Evolutionary conservation across 108 stramenopile genomes (phyloP), one percentile per base, ranked within the genome.

Genomic region (Cylindrotheca fusiformis): DNA sequence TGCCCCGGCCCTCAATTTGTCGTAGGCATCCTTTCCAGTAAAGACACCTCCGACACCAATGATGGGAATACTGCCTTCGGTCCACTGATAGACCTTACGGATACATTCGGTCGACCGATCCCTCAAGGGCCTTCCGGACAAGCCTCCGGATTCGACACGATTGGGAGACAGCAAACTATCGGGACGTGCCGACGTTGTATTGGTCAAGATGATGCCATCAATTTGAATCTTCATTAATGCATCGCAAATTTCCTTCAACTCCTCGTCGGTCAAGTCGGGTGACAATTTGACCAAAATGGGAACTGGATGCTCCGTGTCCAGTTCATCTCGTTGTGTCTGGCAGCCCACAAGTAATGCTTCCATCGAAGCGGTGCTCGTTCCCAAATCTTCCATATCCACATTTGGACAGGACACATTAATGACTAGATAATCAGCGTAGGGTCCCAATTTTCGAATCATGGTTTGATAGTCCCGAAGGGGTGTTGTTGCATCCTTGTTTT

Each of bases 31-130:
- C 23, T 79, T 50, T 0, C 85, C 96, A 21, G 78, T 80, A 5
- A 72, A 80, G 6, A 98, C 74, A 3, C 97, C 97, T 4, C 97
- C 97, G 2, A 97, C 96, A n/a, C 96, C 97, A 48, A 97, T 84
- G 25, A 98, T 90, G 5, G 92, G 93, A 6, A 97, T 53, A 31
- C 68, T 65, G n/a, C 96, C 96, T 4, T 83, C 41, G 18, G 94
- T 95, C 0, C 80, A 55, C 41, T 55, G 56, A 64, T 93, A 97
- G 76, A 97, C 68, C 36, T 81, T 74, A 20, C 81, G 78, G 47
- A 97, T 87, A 48, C 87, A 82, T 52, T 87, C 84, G 18, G 95
- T 96, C n/a, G 95, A 86, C 55, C 79, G 63, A 32, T 83, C 74
- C 33, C 60, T 60, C 10, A 99, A 58, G 1, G 98, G 98, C 2